A percentile compares a stretch with the other conserved stretches of the same genome.
Evolutionary conservation across 371 early-diverging fungal genomes (phyloP).

Genomic region (Gilbertella persicaria): DNA sequence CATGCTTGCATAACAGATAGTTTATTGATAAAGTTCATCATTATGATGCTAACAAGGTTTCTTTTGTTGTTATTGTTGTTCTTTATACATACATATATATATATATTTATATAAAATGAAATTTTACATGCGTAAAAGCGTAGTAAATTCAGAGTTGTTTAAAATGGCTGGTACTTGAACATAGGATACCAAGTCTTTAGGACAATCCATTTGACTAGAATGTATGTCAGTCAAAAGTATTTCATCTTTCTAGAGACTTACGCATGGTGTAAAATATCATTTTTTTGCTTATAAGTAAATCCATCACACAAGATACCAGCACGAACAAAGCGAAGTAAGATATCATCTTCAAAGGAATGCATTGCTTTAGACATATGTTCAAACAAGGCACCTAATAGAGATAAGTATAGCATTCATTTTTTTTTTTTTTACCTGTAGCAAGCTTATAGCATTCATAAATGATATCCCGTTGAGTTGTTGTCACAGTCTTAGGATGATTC

Average conservation of each 20-base stretch:
- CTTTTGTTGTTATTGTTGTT: too few species aligned
- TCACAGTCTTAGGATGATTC: slow-evolving; percentile 13
- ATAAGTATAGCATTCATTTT: not conserved
- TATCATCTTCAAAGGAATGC: slow-evolving; percentile 5
- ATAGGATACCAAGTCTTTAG: slow-evolving; percentile 1
- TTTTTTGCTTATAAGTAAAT: slow-evolving; percentile 20
- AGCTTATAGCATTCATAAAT: slow-evolving; percentile 28
- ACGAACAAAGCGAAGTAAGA: slow-evolving; percentile 8
- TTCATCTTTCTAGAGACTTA: slow-evolving; percentile 2
- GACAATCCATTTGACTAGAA: slow-evolving; percentile 4
- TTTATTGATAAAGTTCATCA: too few species aligned
- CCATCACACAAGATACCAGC: slow-evolving; percentile 19
- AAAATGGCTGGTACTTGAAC: slow-evolving; percentile 2
- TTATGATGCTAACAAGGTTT: too few species aligned
- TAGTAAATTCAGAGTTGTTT: not conserved
- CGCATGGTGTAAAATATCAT: slow-evolving; percentile 12
- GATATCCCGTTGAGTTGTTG: slow-evolving; percentile 22
- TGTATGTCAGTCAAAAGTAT: not conserved
- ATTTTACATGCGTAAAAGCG: not conserved
- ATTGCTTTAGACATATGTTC: not conserved
- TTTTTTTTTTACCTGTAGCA: slow-evolving; percentile 14
- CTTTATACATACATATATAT: too few species aligned
- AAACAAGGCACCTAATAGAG: slow-evolving; percentile 3
- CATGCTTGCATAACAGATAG: too few species aligned
- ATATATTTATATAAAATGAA: too few species aligned